These are phyloP conservation scores for Rhodotorula kratochvilovae DNA, from an alignment of 768 basidiomycete species.

Conservation along the genomic window DNA sequence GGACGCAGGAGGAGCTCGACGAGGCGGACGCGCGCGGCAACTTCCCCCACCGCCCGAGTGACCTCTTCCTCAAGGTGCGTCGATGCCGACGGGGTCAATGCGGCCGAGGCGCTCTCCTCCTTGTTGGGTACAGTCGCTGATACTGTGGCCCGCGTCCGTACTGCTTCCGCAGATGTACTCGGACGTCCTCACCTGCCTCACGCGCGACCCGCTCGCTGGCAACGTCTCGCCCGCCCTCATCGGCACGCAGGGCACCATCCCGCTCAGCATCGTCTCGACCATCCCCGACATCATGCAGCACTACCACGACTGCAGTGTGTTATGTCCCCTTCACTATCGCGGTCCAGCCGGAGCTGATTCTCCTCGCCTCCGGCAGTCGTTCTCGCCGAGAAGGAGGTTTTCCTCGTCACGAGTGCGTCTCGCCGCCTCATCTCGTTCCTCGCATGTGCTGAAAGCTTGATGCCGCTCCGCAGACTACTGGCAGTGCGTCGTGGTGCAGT, in stretches of 20 bases:
- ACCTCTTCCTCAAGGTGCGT: conserved; percentile 59
- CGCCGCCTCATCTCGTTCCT: too few species aligned
- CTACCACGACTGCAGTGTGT: conserved; percentile 52
- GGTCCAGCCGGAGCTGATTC: not conserved
- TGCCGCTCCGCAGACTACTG: conserved; percentile 40
- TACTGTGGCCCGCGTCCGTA: too few species aligned
- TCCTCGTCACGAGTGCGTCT: conserved; percentile 63
- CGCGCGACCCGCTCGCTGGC: conserved; percentile 57
- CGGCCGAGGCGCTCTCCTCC: not conserved
- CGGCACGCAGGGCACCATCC: conserved; percentile 61
- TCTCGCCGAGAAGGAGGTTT: conserved; percentile 60
- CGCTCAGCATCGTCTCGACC: conserved; percentile 60
- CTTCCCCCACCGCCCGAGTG: conserved; percentile 57
- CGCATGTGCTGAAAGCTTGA: too few species aligned
- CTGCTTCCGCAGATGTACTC: conserved; percentile 64
- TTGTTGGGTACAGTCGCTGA: not conserved
- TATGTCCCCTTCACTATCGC: too few species aligned
- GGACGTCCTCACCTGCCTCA: conserved; percentile 60
- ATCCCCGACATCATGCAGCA: conserved; percentile 72
- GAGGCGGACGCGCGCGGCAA: conserved; percentile 54
- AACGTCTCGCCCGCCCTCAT: conserved; percentile 63
- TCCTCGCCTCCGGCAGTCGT: conserved; percentile 51
- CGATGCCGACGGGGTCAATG: not conserved
- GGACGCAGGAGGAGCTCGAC: conserved; percentile 53
- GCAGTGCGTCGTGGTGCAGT: conserved; percentile 44